phyloP scores from a whole-genome alignment of 2,329 filamentous ascomycete genomes.

The Ascochyta pisi region DNA sequence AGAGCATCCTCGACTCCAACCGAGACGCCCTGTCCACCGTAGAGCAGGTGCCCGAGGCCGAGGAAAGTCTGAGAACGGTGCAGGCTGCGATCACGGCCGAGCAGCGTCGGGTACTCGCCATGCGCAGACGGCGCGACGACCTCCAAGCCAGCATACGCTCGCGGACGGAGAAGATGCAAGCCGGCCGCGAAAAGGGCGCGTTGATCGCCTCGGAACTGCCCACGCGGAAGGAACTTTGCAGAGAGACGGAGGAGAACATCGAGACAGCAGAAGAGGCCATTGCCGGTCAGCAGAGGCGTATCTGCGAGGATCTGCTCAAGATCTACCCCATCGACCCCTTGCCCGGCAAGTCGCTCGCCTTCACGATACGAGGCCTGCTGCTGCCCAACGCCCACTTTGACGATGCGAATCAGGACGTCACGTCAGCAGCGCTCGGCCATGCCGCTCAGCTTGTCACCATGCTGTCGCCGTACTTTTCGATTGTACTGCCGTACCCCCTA shows the following conservation, averaged over 20 bases:
- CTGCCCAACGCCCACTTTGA: constrained; percentile 83
- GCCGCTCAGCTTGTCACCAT: constrained; percentile 77
- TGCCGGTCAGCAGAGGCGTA: constrained; percentile 84
- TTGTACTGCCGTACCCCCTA: constrained; percentile 82
- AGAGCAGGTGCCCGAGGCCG: constrained; percentile 51
- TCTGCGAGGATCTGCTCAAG: constrained; percentile 79
- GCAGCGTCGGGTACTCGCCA: constrained; percentile 68
- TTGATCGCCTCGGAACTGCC: constrained; percentile 67
- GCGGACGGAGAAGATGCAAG: constrained; percentile 71
- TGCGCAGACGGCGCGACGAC: constrained; percentile 69
- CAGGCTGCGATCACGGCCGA: constrained; percentile 66
- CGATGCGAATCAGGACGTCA: constrained; percentile 72
- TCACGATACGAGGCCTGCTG: constrained; percentile 79
- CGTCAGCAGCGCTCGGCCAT: constrained; percentile 82
- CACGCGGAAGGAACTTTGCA: constrained; percentile 54
- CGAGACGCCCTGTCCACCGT: constrained; percentile 45
- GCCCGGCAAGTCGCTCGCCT: constrained; percentile 70
- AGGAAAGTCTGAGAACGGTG: constrained; percentile 54
- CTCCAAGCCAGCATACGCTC: constrained; percentile 70
- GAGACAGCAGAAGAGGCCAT: constrained; percentile 68
- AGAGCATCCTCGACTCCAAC: constrained; percentile 54
- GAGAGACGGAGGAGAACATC: constrained; percentile 63
- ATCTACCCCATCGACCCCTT: constrained; percentile 84
- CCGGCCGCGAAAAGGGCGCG: constrained; percentile 66
- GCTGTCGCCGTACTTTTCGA: constrained; percentile 81